Conservation (phyloP, 768 basidiomycete genomes). For the Mycena albidolilacea region DNA sequence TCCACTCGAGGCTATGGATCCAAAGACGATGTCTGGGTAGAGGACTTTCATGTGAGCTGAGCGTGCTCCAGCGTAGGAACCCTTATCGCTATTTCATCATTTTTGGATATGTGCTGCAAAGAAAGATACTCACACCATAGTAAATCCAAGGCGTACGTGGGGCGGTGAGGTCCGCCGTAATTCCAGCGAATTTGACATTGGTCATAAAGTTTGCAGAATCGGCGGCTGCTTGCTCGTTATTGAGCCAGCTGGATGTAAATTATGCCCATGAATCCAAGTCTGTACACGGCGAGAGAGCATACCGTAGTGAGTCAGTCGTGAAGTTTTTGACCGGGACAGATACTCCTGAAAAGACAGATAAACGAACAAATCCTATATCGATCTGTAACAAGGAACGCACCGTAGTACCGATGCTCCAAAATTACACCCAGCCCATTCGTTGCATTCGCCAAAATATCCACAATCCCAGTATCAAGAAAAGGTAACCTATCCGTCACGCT, state of each 20-base stretch:
- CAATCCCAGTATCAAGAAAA: conserved; percentile 85
- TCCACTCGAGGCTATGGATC: conserved; percentile 91
- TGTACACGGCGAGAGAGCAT: conserved; percentile 20
- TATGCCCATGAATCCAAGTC: conserved; percentile 12
- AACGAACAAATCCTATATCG: conserved; percentile 37
- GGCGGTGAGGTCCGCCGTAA: conserved; percentile 79
- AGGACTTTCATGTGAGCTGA: conserved; percentile 91
- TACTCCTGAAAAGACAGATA: conserved; percentile 59
- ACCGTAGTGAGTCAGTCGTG: conserved; percentile 87
- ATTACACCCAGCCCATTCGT: conserved; percentile 90
- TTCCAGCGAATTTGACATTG: conserved; percentile 79
- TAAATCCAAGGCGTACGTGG: conserved; percentile 89
- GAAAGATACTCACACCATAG: conserved; percentile 77
- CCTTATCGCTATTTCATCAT: conserved; percentile 55
- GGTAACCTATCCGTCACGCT: conserved; percentile 75
- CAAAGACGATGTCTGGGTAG: conserved; percentile 89
- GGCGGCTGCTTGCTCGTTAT: conserved; percentile 89
- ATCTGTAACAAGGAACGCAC: conserved; percentile 49
- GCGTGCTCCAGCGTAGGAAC: conserved; percentile 94
- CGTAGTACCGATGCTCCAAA: conserved; percentile 93
- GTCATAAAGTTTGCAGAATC: conserved; percentile 95
- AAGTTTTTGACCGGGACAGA: conserved; percentile 85
- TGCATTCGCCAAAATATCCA: conserved; percentile 87
- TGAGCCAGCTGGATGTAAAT: conserved; percentile 75
- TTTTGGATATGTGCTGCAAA: conserved; percentile 16